Evolutionary conservation across 164 flowering plant species (phyloP).

Genomic region (Annona squamosa): DNA sequence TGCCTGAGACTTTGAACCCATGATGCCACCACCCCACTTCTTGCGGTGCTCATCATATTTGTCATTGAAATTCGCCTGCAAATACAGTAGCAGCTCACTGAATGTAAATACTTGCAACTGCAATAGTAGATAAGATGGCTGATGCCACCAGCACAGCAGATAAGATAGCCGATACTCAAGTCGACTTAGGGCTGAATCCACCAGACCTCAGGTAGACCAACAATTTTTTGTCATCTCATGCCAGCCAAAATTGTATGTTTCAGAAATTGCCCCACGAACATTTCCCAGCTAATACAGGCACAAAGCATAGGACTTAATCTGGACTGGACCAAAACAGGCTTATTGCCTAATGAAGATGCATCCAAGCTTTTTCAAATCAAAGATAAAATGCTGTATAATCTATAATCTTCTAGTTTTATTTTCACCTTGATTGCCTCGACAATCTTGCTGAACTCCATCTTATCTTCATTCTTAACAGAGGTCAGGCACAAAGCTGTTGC

Average conservation of each 20-base stretch:
- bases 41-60: conserved; percentile 12
- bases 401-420: no score
- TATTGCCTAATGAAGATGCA: not conserved
- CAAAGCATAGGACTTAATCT: not conserved
- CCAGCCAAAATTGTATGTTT: not conserved
- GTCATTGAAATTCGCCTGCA: conserved; percentile 16
- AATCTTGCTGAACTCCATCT: conserved; percentile 74
- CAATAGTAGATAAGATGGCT: not conserved
- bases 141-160: not conserved
- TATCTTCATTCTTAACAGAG: conserved; percentile 79
- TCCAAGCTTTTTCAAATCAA: not conserved
- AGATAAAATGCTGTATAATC: not conserved
- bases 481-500: conserved; percentile 74
- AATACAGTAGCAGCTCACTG: not conserved
- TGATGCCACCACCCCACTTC: conserved; percentile 14
- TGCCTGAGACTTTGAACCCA: conserved; percentile 15
- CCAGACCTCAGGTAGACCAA: not conserved
- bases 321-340: not conserved
- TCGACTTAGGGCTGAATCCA: not conserved
- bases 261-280: no score
- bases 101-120: not conserved
- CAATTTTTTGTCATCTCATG: not conserved
- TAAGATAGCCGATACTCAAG: no score
- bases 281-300: not conserved
- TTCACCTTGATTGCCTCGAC: conserved; percentile 76